Evolutionary conservation across 176 grass and related monocot genomes (phyloP).

Genomic region (Phoenix dactylifera): DNA sequence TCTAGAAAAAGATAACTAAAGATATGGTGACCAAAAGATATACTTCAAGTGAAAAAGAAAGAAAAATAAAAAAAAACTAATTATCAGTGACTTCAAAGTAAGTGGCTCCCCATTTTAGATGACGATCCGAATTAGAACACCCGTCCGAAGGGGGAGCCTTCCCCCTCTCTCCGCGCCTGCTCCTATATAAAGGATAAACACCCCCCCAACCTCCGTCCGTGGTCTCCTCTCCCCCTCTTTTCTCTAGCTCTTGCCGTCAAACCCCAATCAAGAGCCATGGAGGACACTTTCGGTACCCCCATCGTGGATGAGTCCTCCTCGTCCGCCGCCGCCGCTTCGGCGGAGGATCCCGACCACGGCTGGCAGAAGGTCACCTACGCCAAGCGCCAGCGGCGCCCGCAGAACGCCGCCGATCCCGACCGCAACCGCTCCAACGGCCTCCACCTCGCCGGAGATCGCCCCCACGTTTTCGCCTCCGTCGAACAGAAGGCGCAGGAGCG

Average conservation of each 20-base stretch:
- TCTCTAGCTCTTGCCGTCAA: conserved; percentile 9
- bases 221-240: conserved; percentile 1
- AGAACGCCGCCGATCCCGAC: conserved; percentile 6
- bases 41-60: too few relatives aligned
- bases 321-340: conserved; percentile 1
- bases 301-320: conserved; percentile 14
- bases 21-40: too few relatives aligned
- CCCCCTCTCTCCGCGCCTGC: not conserved
- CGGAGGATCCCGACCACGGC: conserved; percentile 40
- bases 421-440: conserved; percentile 6
- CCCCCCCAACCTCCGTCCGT: not conserved
- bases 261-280: conserved; percentile 22
- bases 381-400: conserved; percentile 42
- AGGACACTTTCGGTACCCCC: conserved; percentile 42
- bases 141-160: not conserved
- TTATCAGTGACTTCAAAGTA: too few relatives aligned
- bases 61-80: too few relatives aligned
- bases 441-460: conserved; percentile 4
- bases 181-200: too few relatives aligned
- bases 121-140: too few relatives aligned
- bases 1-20: too few relatives aligned
- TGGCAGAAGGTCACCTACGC: conserved; percentile 96
- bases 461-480: conserved; percentile 57
- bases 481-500: conserved; percentile 82
- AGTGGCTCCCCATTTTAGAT: too few relatives aligned